phyloP scores from a whole-genome alignment of 176 grass and related monocot genomes.

The Secale cereale region DNA sequence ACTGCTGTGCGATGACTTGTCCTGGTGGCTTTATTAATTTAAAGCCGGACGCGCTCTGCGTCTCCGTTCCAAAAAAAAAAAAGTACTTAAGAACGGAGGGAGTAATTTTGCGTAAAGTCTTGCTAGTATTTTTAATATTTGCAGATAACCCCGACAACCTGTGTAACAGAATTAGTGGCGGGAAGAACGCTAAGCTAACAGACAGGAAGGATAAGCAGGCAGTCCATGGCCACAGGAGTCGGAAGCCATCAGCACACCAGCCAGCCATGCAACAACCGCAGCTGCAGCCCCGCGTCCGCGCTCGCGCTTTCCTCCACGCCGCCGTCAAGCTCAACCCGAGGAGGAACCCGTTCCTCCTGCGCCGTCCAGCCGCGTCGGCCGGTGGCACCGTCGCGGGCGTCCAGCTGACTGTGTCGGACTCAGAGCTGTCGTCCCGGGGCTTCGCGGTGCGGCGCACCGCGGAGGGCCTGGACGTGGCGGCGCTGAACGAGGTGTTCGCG shows the following conservation, averaged over 20 bases:
- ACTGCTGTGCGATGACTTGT: no score
- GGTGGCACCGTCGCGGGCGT: background rate
- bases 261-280: slow-evolving; percentile 33
- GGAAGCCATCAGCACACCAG: background rate
- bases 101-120: no score
- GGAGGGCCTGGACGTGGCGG: slow-evolving; percentile 49
- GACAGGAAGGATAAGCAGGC: slow-evolving; percentile 8
- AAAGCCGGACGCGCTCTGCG: no score
- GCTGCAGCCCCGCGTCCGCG: background rate
- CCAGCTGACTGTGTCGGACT: slow-evolving; percentile 57
- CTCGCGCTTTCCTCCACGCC: background rate
- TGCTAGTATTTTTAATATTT: no score
- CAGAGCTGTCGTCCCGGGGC: slow-evolving; percentile 63
- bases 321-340: background rate
- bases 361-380: background rate
- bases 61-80: no score
- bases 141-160: background rate
- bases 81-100: no score
- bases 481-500: slow-evolving; percentile 81
- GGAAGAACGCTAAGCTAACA: background rate
- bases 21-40: no score
- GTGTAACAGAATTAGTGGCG: background rate
- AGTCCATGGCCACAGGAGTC: slow-evolving; percentile 5
- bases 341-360: background rate
- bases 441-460: slow-evolving; percentile 54